Conservation (phyloP, 2,329 filamentous ascomycete genomes). For the Bipolaris gigantea region DNA sequence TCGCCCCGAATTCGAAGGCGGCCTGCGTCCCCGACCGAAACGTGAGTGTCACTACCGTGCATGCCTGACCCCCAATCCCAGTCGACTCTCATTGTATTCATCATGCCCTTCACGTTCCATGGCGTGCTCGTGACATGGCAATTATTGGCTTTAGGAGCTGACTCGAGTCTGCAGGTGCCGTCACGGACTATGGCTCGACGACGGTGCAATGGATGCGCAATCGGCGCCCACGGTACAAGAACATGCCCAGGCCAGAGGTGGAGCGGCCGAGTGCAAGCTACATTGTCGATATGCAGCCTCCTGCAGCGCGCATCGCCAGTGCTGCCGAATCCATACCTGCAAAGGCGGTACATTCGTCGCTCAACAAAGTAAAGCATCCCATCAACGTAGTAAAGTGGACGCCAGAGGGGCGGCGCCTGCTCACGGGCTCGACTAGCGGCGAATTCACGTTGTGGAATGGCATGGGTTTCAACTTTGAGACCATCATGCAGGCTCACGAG, state of each 20-base stretch:
- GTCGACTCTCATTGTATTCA: not conserved
- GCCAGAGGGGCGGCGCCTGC: slow-evolving; percentile 84
- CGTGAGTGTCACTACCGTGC: slow-evolving; percentile 30
- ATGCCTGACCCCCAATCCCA: not conserved
- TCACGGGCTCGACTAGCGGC: slow-evolving; percentile 93
- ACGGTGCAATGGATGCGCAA: slow-evolving; percentile 90
- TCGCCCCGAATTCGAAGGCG: slow-evolving; percentile 39
- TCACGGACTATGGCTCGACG: slow-evolving; percentile 91
- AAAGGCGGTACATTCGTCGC: slow-evolving; percentile 95
- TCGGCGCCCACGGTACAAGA: slow-evolving; percentile 74
- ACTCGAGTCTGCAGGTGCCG: slow-evolving; percentile 64
- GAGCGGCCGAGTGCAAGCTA: slow-evolving; percentile 89
- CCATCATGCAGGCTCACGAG: slow-evolving; percentile 97
- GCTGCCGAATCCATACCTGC: slow-evolving; percentile 87
- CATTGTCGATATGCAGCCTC: slow-evolving; percentile 88
- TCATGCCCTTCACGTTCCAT: not conserved
- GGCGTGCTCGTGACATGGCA: not conserved
- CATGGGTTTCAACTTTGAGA: slow-evolving; percentile 98
- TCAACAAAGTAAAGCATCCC: slow-evolving; percentile 97
- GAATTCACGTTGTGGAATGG: slow-evolving; percentile 99
- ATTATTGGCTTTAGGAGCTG: not conserved
- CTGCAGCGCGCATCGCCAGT: slow-evolving; percentile 70
- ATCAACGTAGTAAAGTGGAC: slow-evolving; percentile 98
- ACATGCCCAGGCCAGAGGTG: slow-evolving; percentile 69
- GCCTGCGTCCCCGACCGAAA: slow-evolving; percentile 40